Evolutionary conservation across 768 basidiomycete species (phyloP).

Genomic region (Mrakia frigida): DNA sequence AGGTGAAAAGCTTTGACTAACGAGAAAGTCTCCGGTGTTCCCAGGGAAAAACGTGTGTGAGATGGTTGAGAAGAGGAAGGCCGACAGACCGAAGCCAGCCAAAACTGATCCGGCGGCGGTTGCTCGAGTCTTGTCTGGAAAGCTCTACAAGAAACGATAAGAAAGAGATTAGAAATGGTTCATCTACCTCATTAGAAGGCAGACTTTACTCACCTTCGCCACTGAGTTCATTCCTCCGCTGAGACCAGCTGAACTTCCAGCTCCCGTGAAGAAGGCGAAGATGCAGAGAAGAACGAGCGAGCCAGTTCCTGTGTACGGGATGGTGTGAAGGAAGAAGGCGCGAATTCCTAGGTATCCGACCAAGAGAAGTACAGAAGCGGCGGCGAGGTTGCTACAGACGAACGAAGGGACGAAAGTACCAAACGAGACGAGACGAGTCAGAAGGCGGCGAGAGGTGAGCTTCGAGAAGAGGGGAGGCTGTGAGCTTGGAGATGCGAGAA

Average conservation of each 20-base stretch:
- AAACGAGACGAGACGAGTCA: neutral
- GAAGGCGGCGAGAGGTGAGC: too few relatives aligned
- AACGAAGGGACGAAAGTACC: neutral
- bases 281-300: conserved; percentile 53
- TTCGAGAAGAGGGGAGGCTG: neutral
- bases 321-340: conserved; percentile 56
- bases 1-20: neutral
- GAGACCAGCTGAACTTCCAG: conserved; percentile 63
- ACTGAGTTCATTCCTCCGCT: conserved; percentile 69
- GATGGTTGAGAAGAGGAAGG: conserved; percentile 78
- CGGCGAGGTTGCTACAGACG: conserved; percentile 49
- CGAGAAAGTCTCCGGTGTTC: conserved; percentile 67
- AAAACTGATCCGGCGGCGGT: conserved; percentile 70
- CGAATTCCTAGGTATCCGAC: conserved; percentile 71
- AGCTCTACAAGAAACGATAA: conserved; percentile 43
- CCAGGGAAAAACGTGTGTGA: conserved; percentile 68
- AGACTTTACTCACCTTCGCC: conserved; percentile 61
- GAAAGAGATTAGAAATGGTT: conserved; percentile 1
- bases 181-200: conserved; percentile 42
- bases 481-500: conserved; percentile 4
- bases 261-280: conserved; percentile 68
- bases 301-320: conserved; percentile 42
- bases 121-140: conserved; percentile 49
- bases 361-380: conserved; percentile 58
- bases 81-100: conserved; percentile 84